Percentiles rank a stretch among this genome's conserved stretches.
Evolutionary conservation across 177 flowering plant genomes (phyloP).

Genomic region (Tripterygium wilfordii): DNA sequence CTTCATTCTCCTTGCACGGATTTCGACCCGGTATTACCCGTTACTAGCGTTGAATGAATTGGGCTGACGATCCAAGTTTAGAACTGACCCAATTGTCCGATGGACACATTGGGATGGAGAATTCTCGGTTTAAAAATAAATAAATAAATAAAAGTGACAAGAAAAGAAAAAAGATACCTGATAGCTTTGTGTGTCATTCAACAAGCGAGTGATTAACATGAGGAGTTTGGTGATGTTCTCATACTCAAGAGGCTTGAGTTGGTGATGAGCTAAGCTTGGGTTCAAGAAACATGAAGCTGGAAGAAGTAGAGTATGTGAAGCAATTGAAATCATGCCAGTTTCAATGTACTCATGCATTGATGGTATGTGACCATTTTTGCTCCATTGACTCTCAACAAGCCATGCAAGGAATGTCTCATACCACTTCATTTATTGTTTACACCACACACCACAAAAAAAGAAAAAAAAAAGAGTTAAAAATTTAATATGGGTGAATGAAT

Average conservation of each 20-base stretch:
- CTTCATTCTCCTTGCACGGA: too few species aligned
- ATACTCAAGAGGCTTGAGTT: constrained; percentile 5
- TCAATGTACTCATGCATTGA: constrained; percentile 32
- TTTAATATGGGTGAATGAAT: neutral
- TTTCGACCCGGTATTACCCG: too few species aligned
- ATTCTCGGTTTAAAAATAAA: too few species aligned
- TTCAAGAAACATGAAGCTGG: constrained; percentile 23
- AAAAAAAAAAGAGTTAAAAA: neutral
- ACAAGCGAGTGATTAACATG: constrained; percentile 31
- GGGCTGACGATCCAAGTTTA: too few species aligned
- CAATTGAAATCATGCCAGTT: constrained; percentile 35
- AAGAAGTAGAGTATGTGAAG: constrained; percentile 25
- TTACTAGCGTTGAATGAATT: too few species aligned
- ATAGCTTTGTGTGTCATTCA: constrained; percentile 30
- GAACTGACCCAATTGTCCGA: too few species aligned
- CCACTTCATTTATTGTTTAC: constrained; percentile 21
- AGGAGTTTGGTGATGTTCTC: constrained; percentile 22
- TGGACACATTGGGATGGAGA: too few species aligned
- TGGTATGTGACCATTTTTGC: constrained; percentile 22
- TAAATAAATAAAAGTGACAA: too few species aligned
- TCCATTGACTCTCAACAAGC: constrained; percentile 39
- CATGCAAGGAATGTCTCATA: constrained; percentile 32
- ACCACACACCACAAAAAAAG: neutral
- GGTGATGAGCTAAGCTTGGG: constrained; percentile 9
- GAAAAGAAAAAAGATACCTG: too few species aligned